Evolutionary conservation across 257 asterid genomes (phyloP), one percentile per base, ranked within the genome.

Genomic region (Plantago ovata): DNA sequence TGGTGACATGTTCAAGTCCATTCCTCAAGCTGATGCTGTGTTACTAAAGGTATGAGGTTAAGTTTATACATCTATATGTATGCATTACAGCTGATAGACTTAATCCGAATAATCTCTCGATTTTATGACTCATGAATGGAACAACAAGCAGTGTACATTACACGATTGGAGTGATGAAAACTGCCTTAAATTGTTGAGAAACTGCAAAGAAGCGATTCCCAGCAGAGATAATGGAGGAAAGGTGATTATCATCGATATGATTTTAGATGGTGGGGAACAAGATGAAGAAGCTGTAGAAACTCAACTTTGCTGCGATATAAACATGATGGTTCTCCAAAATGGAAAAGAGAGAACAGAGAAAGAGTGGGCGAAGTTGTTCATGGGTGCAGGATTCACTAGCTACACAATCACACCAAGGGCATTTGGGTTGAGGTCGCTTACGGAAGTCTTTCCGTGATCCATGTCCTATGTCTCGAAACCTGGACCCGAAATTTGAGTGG

Each of bases 111-210:
- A 13, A 44, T 11, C 21, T 45, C 6, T 2, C 46, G 24, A 54
- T 42, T 56, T 53, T 38, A 48, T 24, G 12, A 3, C 1, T 15
- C 18, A 15, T 1, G 8, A 23, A 8, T 9, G 3, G 6, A 22
- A 7, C 1, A n/a, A 6, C 33, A 28, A 3, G 33, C 51, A 58
- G 62, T 53, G 61, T 14, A 63, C 10, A 63, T 20, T 48, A 38
- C 69, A 63, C 38, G 62, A 53, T 10, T 63, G 69, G 69, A 45
- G 32, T 23, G 62, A 63, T 13, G 69, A 63, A 15, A 54, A 52
- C 43, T 63, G 69, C 14, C 19, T 63, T 11, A 40, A 21, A 23
- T 53, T 63, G 42, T 39, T 63, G 46, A 54, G 42, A 21, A 53
- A 53, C 1, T 63, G 69, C 62, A 54, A 38, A 38, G 38, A 36